Conservation (phyloP, 2,329 filamentous ascomycete species). For the Lachnellula occidentalis region DNA sequence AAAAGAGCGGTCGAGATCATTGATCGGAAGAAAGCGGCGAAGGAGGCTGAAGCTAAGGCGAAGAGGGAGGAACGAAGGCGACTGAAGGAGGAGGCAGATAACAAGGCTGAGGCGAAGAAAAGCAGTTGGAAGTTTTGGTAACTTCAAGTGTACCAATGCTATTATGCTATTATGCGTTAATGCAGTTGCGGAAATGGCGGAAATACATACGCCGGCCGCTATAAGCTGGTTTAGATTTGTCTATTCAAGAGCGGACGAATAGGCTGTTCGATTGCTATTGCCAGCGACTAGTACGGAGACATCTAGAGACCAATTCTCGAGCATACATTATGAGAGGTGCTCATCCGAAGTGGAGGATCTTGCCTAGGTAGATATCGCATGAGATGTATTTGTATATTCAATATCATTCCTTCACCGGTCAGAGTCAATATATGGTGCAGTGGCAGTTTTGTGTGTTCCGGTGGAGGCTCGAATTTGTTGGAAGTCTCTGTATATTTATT, state of each 20-base stretch:
- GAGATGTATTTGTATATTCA: too few relatives aligned
- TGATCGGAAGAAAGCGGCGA: constrained; percentile 64
- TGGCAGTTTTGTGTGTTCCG: not conserved
- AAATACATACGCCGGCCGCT: too few relatives aligned
- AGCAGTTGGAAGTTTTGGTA: constrained; percentile 31
- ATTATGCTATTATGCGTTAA: constrained; percentile 3
- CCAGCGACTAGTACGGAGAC: too few relatives aligned
- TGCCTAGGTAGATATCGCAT: too few relatives aligned
- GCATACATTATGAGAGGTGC: too few relatives aligned
- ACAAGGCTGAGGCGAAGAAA: constrained; percentile 23
- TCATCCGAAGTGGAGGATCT: too few relatives aligned
- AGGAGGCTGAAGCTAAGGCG: constrained; percentile 42
- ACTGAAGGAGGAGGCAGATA: constrained; percentile 39
- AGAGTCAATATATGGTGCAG: not conserved
- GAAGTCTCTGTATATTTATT: not conserved
- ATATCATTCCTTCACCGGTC: too few relatives aligned
- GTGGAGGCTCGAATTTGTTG: not conserved
- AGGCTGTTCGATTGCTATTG: too few relatives aligned
- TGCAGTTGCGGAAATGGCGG: not conserved
- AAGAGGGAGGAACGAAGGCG: constrained; percentile 38
- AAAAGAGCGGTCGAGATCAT: constrained; percentile 79
- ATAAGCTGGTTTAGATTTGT: too few relatives aligned
- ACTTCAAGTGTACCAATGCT: constrained; percentile 3
- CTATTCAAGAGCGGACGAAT: too few relatives aligned
- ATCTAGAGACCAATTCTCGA: too few relatives aligned